Evolutionary conservation across 1,284 basidiomycete species (phyloP).

Genomic region (Apiotrichum akiyoshidainum): DNA sequence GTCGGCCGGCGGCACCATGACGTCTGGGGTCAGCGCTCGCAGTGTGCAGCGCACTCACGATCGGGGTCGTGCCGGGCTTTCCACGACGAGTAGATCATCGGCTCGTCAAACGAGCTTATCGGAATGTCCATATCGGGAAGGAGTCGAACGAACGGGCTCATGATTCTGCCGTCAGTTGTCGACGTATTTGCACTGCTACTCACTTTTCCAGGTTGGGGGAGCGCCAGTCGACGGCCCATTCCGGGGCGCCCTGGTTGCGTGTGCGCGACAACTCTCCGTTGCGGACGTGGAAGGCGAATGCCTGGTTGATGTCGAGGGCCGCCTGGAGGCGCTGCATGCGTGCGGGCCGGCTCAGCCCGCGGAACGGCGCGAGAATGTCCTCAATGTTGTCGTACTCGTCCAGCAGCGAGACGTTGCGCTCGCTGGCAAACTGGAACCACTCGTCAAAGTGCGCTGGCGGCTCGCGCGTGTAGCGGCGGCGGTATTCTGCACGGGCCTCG

Average conservation of each 20-base stretch:
- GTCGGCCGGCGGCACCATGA: background rate
- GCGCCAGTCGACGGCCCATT: constrained; percentile 44
- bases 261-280: constrained; percentile 24
- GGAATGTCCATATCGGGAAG: constrained; percentile 51
- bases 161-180: constrained; percentile 24
- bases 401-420: constrained; percentile 68
- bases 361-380: constrained; percentile 76
- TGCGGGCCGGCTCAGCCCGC: constrained; percentile 66
- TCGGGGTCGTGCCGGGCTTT: no score
- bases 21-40: constrained; percentile 26
- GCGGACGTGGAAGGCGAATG: constrained; percentile 41
- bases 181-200: constrained; percentile 2
- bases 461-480: constrained; percentile 63
- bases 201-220: constrained; percentile 36
- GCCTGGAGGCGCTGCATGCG: constrained; percentile 63
- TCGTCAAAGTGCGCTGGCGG: constrained; percentile 82
- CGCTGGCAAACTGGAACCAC: constrained; percentile 78
- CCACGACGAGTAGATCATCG: constrained; percentile 53
- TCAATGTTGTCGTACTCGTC: constrained; percentile 85
- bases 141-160: constrained; percentile 41
- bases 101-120: constrained; percentile 54
- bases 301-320: constrained; percentile 45
- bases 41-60: constrained; percentile 21
- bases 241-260: constrained; percentile 38
- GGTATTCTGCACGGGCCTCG: constrained; percentile 73